Evolutionary conservation across 2,329 filamentous ascomycete genomes (phyloP).

Genomic region (Parafenestella ontariensis): DNA sequence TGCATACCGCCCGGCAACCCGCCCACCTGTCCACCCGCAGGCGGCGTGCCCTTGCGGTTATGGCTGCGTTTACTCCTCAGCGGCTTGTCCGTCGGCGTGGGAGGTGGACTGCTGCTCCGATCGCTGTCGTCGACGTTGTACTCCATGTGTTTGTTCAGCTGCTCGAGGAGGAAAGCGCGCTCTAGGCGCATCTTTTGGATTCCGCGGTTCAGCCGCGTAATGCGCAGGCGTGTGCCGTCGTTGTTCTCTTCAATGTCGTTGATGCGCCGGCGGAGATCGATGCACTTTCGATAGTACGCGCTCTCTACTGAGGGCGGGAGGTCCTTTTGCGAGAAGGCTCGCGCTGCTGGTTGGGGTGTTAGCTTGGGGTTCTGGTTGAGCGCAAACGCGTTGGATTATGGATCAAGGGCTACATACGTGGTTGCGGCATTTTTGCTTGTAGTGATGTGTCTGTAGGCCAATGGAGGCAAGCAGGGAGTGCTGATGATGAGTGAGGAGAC

Average conservation of each 20-base stretch:
- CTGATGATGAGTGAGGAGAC: background rate
- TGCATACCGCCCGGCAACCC: background rate
- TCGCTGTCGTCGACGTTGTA: slow-evolving; percentile 68
- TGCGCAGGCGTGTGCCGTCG: slow-evolving; percentile 79
- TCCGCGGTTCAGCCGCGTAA: slow-evolving; percentile 80
- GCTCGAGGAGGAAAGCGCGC: slow-evolving; percentile 67
- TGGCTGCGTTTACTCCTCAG: slow-evolving; percentile 77
- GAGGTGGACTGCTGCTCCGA: slow-evolving; percentile 79
- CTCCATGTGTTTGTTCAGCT: slow-evolving; percentile 57
- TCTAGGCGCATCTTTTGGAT: slow-evolving; percentile 92
- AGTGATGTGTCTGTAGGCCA: background rate
- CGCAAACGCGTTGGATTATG: slow-evolving; percentile 1
- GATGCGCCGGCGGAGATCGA: slow-evolving; percentile 89
- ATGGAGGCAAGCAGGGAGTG: background rate
- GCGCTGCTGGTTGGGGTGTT: slow-evolving; percentile 25
- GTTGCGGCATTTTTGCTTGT: slow-evolving; percentile 27
- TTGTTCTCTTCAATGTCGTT: slow-evolving; percentile 93
- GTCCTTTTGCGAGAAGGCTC: slow-evolving; percentile 46
- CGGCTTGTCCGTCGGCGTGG: slow-evolving; percentile 80
- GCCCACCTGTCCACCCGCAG: slow-evolving; percentile 14
- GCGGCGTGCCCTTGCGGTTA: slow-evolving; percentile 51
- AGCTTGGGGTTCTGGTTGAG: slow-evolving; percentile 2
- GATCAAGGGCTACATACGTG: slow-evolving; percentile 17
- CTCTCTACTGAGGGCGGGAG: slow-evolving; percentile 91
- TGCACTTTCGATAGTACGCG: slow-evolving; percentile 95